These are phyloP conservation scores for Penicillium sumatraense DNA, from an alignment of 2,329 filamentous ascomycete genomes.

Conservation along the genomic window DNA sequence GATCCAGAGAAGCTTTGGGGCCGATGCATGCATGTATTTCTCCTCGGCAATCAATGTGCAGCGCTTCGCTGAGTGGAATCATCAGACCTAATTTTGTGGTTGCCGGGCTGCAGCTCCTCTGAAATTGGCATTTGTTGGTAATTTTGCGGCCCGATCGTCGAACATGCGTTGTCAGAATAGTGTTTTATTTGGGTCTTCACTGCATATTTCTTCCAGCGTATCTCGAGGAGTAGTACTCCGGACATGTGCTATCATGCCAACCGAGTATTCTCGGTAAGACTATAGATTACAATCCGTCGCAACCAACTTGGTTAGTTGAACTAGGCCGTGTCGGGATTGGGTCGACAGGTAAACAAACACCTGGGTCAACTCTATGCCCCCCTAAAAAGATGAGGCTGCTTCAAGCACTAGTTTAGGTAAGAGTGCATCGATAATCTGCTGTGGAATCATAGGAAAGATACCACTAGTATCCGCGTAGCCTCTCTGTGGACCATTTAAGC, in stretches of 20 bases:
- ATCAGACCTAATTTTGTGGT: conserved; percentile 5
- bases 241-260: too few species aligned
- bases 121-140: background rate
- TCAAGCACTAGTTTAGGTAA: background rate
- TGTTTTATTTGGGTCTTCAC: conserved; percentile 5
- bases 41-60: conserved; percentile 7
- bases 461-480: conserved; percentile 19
- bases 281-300: background rate
- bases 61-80: background rate
- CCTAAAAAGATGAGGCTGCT: background rate
- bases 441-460: conserved; percentile 5
- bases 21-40: conserved; percentile 13
- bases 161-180: background rate
- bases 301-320: background rate
- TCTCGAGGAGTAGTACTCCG: too few species aligned
- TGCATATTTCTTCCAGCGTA: too few species aligned
- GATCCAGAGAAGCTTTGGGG: conserved; percentile 11
- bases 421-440: background rate
- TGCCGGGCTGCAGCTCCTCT: background rate
- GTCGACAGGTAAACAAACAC: background rate
- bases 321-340: background rate
- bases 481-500: conserved; percentile 21
- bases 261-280: background rate
- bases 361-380: background rate
- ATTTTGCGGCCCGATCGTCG: background rate